Conservation (phyloP, 805 yeast genomes). For the Komagataella phaffii region DNA sequence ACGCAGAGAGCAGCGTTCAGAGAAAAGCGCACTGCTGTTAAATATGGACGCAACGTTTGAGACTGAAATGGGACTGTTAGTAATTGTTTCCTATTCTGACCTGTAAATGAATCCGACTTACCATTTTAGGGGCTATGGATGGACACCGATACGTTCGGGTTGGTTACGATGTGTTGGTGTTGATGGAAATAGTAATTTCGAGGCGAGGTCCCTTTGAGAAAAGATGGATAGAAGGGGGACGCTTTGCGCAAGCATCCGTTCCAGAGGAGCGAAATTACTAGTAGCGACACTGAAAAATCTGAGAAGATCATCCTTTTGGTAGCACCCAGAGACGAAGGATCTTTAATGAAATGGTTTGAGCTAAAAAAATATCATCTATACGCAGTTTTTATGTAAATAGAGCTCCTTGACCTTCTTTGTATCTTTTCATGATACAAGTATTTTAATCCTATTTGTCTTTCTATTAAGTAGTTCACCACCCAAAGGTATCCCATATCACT, state of each 20-base stretch:
- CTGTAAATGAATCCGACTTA: too few relatives aligned
- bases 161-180: neutral
- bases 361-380: too few relatives aligned
- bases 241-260: neutral
- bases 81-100: neutral
- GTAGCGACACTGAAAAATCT: neutral
- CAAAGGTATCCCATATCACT: neutral
- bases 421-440: neutral
- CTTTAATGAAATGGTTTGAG: too few relatives aligned
- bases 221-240: neutral
- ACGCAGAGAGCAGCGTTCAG: constrained; percentile 87
- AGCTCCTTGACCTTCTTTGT: neutral
- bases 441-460: neutral
- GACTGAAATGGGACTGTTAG: constrained; percentile 38
- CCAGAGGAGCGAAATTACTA: neutral
- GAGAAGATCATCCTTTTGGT: too few relatives aligned
- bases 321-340: too few relatives aligned
- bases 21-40: constrained; percentile 86
- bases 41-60: constrained; percentile 91
- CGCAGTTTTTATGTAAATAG: too few relatives aligned
- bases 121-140: neutral
- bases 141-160: neutral
- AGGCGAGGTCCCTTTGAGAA: neutral
- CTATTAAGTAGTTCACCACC: neutral
- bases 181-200: neutral